Base-by-base conservation (phyloP, 306 rosid genomes). In the Spatholobus suberectus region DNA sequence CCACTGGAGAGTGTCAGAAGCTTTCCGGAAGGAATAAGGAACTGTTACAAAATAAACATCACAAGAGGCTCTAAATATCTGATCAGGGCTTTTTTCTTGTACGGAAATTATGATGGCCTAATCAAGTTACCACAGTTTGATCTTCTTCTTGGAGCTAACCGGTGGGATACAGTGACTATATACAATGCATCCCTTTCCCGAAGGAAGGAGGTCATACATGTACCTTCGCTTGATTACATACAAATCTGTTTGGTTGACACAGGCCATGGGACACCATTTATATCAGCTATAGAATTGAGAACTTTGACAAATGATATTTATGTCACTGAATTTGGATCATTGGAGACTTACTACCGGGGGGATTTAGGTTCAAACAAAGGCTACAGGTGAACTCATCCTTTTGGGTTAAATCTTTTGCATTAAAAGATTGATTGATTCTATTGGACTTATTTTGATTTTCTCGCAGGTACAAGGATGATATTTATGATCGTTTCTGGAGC, bases 1-100 rank as follows among this genome's bases (percentile, higher is more conserved):
- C 86, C 85, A 2, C 0, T 43, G 1, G 47, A 81, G 66, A 5
- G 62, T 17, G 5, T 88, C 9, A 76, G 92, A 74, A 88, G 88
- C 79, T 90, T 90, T 27, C 90, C 89, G 0, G 78, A 41, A 52
- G 90, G 94, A 24, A 59, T 8, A 44, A 79, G 91, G 9, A 90
- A 87, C 73, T 90, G 94, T 14, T 90, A 88, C 92, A 83, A 24
- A 20, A 44, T 90, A 44, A 82, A 63, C 32, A 12, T 85, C 27
- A 72, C 67, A 41, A 57, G 49, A 4, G 79, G 84, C 1, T 67
- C 80, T 12, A 76, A 23, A 10, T 89, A 87, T 65, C 47, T 89
- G 17, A 85, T 90, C 37, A 8, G 80, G 15, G 47, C 83, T 8
- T 5, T 0, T 26, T 90, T 88, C 20, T 4, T 87, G 34, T 81